Evolutionary conservation across 2,329 filamentous ascomycete genomes (phyloP).

Genomic region (Graphilbum sp.): DNA sequence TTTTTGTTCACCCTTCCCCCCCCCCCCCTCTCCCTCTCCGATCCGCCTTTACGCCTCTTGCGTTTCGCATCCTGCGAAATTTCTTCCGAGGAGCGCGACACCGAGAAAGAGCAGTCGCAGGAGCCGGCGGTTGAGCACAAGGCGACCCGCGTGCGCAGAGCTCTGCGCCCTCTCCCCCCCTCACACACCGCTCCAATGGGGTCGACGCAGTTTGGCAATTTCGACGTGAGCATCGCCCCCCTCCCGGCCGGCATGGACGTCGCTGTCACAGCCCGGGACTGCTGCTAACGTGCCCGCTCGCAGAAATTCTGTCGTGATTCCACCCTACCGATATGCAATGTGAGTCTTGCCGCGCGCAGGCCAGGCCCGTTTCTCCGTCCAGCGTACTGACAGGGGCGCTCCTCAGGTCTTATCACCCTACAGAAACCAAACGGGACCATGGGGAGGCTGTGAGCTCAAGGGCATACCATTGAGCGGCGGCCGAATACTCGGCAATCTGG

Average conservation of each 20-base stretch:
- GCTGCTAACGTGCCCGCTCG: not conserved
- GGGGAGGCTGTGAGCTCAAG: slow-evolving; percentile 56
- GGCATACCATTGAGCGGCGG: slow-evolving; percentile 57
- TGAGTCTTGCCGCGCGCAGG: slow-evolving; percentile 24
- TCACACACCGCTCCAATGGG: slow-evolving; percentile 28
- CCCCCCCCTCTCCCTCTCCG: too few species aligned
- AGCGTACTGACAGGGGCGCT: not conserved
- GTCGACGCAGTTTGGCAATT: slow-evolving; percentile 45
- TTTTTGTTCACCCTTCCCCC: too few species aligned
- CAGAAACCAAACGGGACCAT: slow-evolving; percentile 40
- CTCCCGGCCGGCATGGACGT: too few species aligned
- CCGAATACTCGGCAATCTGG: slow-evolving; percentile 64
- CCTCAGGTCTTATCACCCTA: slow-evolving; percentile 45
- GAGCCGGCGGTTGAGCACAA: too few species aligned
- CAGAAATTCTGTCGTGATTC: slow-evolving; percentile 74
- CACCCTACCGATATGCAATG: slow-evolving; percentile 72
- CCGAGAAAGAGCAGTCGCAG: too few species aligned
- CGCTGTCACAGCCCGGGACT: too few species aligned
- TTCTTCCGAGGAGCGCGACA: too few species aligned
- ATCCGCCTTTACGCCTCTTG: too few species aligned
- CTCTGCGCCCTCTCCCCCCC: slow-evolving; percentile 5
- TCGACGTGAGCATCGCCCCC: slow-evolving; percentile 26
- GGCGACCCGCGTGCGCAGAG: not conserved
- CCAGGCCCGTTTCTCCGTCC: not conserved
- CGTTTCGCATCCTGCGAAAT: too few species aligned